Conservation (phyloP, 2,329 filamentous ascomycete species). For the Apiospora sp. region DNA sequence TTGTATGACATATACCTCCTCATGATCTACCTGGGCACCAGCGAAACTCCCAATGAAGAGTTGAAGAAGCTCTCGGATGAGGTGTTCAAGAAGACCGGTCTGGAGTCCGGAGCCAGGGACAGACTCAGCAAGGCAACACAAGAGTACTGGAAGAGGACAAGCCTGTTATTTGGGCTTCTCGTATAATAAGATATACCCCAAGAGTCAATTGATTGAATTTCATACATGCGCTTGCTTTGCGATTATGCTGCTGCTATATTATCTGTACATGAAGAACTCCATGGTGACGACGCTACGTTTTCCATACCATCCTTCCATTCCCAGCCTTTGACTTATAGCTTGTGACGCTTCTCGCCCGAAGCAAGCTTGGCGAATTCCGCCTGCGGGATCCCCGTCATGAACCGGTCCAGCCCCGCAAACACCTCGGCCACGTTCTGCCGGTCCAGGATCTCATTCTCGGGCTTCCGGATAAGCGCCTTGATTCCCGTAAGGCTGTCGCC, state of each 20-base stretch:
- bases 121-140: slow-evolving; percentile 69
- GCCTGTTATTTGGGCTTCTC: slow-evolving; percentile 81
- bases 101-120: slow-evolving; percentile 58
- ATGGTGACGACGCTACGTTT: background rate
- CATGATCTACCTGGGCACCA: slow-evolving; percentile 51
- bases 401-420: slow-evolving; percentile 83
- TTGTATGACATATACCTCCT: slow-evolving; percentile 67
- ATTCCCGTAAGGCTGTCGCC: slow-evolving; percentile 82
- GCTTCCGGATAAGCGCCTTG: slow-evolving; percentile 81
- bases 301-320: background rate
- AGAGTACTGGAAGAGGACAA: slow-evolving; percentile 86
- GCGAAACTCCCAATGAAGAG: slow-evolving; percentile 35
- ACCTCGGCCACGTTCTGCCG: slow-evolving; percentile 83
- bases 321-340: slow-evolving; percentile 63
- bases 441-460: slow-evolving; percentile 77
- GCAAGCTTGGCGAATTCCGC: slow-evolving; percentile 88
- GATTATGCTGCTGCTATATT: background rate
- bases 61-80: slow-evolving; percentile 56
- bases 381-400: slow-evolving; percentile 82
- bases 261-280: background rate
- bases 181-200: slow-evolving; percentile 45
- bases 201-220: slow-evolving; percentile 8
- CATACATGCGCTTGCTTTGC: slow-evolving; percentile 26
- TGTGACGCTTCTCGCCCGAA: slow-evolving; percentile 90
- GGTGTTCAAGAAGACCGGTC: slow-evolving; percentile 53